These are phyloP conservation scores for Cichorium intybus DNA, from an alignment of 140 eudicot genomes.

Conservation along the genomic window DNA sequence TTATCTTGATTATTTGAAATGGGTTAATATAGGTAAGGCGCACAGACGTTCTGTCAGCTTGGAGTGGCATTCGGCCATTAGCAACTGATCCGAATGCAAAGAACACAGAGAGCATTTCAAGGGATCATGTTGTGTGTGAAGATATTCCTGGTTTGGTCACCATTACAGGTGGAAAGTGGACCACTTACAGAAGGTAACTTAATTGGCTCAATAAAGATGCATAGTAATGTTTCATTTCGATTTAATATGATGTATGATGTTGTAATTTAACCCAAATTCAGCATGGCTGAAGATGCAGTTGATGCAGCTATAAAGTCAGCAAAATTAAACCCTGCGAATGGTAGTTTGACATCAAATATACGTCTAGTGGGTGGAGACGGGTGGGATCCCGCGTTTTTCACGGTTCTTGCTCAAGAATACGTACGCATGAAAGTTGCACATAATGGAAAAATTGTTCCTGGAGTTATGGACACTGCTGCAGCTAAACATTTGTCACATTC, in stretches of 20 bases:
- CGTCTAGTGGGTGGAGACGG: conserved; percentile 83
- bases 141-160: conserved; percentile 94
- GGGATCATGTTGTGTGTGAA: conserved; percentile 93
- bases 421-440: conserved; percentile 67
- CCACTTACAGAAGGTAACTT: conserved; percentile 86
- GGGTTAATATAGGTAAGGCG: conserved; percentile 67
- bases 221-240: too few species aligned
- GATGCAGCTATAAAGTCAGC: conserved; percentile 81
- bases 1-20: not conserved
- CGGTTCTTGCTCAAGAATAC: conserved; percentile 80
- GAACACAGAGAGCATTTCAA: conserved; percentile 86
- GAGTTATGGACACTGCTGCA: conserved; percentile 88
- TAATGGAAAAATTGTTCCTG: conserved; percentile 82
- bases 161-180: conserved; percentile 99
- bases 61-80: conserved; percentile 99
- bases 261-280: conserved; percentile 32
- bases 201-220: not conserved
- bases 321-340: conserved; percentile 55
- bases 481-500: conserved; percentile 95
- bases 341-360: conserved; percentile 54
- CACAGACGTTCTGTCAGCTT: conserved; percentile 86
- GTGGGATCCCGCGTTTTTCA: conserved; percentile 88
- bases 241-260: not conserved
- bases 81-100: conserved; percentile 91
- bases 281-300: conserved; percentile 99